Evolutionary conservation across 495 filamentous ascomycete genomes (phyloP), one percentile per base, ranked within the genome.

Genomic region (Hypoxylon perforatum): DNA sequence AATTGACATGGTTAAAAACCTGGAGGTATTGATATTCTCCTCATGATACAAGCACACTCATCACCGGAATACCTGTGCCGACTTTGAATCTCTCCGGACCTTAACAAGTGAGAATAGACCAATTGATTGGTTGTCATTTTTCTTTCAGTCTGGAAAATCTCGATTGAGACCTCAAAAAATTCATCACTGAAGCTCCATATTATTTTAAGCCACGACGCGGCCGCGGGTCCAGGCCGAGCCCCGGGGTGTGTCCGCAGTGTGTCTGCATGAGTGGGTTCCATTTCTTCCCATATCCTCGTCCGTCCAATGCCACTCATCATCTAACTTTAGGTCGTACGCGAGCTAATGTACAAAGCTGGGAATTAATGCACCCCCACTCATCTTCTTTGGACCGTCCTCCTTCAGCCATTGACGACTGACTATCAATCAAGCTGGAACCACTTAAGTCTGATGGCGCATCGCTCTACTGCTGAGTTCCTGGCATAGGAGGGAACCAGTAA

Each of bases 131-230:
- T 42, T 67, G 21, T 39, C 25, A 3, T 58, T 19, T 58, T 14
- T 33, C 53, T 58, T 52, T 52, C 19, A 18, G 48, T 54, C 15
- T 28, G 52, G 22, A 46, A 53, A 61, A 63, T 69, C 55, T 63
- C 60, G 61, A 69, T 69, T 64, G 25, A 50, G 14, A 28, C 18
- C 30, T 38, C 33, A 41, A 19, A n/a, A n/a, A n/a, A n/a, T n/a
- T n/a, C 22, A 60, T 63, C 44, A 46, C 11, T 48, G 54, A 55
- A 63, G 39, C 41, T 58, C 64, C 64, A 67, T 67, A 21, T 67
- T 54, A 45, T 49, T 59, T 44, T 47, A 53, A 55, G 48, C 53
- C 65, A 63, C 53, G 58, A 53, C 47, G 49, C 58, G 53, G 41
- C 38, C 44, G 53, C 35, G 41, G 41, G 30, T 50, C n/a, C 45